Conservation (phyloP, 225 moss, liverwort and hornwort genomes). For the Antitrichia curtipendula region DNA sequence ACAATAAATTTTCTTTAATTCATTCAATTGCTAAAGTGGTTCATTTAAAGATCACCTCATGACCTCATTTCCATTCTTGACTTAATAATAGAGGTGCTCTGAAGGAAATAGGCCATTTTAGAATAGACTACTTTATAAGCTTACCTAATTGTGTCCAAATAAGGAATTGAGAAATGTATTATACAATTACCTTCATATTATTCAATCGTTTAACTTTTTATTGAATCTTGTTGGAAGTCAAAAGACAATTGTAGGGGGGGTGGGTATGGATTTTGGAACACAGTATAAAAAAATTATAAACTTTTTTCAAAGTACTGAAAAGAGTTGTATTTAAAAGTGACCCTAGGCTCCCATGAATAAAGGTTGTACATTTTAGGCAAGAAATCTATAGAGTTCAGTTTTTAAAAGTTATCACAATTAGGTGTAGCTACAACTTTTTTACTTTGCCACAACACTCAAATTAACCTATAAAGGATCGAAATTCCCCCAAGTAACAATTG, state of each 20-base stretch:
- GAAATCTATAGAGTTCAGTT: accelerated
- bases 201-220: background rate
- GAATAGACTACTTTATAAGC: too few species aligned
- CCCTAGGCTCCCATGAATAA: background rate
- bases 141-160: too few species aligned
- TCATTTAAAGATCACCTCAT: too few species aligned
- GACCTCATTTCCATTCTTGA: too few species aligned
- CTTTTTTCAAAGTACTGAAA: accelerated
- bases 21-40: too few species aligned
- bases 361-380: background rate
- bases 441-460: background rate
- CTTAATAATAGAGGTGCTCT: too few species aligned
- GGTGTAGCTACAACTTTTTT: background rate
- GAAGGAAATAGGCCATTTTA: too few species aligned
- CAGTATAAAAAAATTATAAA: background rate
- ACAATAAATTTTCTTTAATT: too few species aligned
- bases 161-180: too few species aligned
- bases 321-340: background rate
- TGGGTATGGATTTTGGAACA: background rate
- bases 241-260: background rate
- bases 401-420: background rate
- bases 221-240: background rate
- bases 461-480: background rate
- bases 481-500: accelerated
- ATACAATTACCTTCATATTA: too few species aligned